Conservation (phyloP, 176 grass and related monocot species). For the Eremochloa ophiuroides region DNA sequence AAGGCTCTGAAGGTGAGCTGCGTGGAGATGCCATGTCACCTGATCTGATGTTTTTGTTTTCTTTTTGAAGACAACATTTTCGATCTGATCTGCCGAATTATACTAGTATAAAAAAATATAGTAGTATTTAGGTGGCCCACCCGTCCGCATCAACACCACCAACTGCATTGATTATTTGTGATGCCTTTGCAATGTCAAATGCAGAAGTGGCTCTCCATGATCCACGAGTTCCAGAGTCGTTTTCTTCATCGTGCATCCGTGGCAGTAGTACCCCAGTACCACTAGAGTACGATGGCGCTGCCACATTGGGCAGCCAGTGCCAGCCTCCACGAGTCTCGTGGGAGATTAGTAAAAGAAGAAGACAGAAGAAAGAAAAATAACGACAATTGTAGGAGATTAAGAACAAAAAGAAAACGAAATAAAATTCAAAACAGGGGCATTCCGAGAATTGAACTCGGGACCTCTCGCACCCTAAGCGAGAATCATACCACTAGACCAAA, state of each 20-base stretch:
- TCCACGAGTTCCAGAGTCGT: slow-evolving; percentile 5
- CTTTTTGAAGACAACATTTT: neutral
- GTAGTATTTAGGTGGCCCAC: neutral
- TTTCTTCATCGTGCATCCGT: neutral
- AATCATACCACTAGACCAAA: slow-evolving; percentile 99
- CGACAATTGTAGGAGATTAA: too few species aligned
- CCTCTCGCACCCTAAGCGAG: slow-evolving; percentile 97
- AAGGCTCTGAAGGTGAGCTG: neutral
- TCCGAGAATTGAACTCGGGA: slow-evolving; percentile 97
- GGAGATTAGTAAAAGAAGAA: neutral
- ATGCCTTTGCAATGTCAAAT: neutral
- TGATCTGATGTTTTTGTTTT: neutral
- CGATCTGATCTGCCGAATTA: neutral
- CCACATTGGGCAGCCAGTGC: neutral
- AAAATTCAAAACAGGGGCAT: slow-evolving; percentile 35
- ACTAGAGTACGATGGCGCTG: neutral
- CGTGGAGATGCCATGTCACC: neutral
- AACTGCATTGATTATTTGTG: neutral
- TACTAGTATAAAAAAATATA: too few species aligned
- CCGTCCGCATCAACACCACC: neutral
- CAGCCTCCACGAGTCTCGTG: neutral
- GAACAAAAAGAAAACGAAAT: neutral
- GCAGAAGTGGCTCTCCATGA: slow-evolving; percentile 7
- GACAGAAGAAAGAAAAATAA: neutral
- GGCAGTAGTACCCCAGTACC: neutral